phyloP scores from a whole-genome alignment of 139 green algal genomes.

The Ulvella scutata region DNA sequence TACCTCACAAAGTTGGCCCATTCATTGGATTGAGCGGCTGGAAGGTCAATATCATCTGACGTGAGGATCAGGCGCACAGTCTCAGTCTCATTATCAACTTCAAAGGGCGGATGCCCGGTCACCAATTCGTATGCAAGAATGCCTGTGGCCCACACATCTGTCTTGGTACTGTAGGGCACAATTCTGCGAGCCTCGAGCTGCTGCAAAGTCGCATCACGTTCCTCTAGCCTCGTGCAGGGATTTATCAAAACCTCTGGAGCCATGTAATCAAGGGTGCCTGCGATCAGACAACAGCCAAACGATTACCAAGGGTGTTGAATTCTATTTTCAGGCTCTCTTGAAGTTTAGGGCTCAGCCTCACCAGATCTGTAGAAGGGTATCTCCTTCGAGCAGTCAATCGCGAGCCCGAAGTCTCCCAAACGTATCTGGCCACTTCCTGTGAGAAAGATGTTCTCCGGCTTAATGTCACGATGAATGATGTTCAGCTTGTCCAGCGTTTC shows the following conservation, averaged over 20 bases:
- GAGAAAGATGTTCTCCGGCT: constrained; percentile 81
- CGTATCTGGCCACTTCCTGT: constrained; percentile 21
- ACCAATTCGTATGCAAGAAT: constrained; percentile 24
- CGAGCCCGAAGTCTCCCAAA: constrained; percentile 66
- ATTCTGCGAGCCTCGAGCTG: not conserved
- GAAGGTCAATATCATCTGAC: not conserved
- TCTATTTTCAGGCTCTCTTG: too few relatives aligned
- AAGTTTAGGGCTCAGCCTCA: not conserved
- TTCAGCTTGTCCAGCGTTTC: constrained; percentile 36
- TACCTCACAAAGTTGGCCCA: not conserved
- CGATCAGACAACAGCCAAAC: too few relatives aligned
- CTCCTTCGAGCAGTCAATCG: constrained; percentile 46
- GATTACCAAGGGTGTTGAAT: too few relatives aligned
- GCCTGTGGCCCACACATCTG: constrained; percentile 18
- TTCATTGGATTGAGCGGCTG: not conserved
- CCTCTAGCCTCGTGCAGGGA: not conserved
- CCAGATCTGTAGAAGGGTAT: constrained; percentile 54
- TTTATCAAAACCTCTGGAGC: constrained; percentile 33
- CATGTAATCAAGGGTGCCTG: constrained; percentile 65
- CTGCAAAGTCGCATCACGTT: not conserved
- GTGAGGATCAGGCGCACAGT: constrained; percentile 4
- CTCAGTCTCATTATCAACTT: not conserved
- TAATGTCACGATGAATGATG: constrained; percentile 59
- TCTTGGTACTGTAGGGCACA: not conserved
- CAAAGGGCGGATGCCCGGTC: constrained; percentile 18